Base-by-base conservation (phyloP, 768 basidiomycete genomes). In the Trametes gibbosa region DNA sequence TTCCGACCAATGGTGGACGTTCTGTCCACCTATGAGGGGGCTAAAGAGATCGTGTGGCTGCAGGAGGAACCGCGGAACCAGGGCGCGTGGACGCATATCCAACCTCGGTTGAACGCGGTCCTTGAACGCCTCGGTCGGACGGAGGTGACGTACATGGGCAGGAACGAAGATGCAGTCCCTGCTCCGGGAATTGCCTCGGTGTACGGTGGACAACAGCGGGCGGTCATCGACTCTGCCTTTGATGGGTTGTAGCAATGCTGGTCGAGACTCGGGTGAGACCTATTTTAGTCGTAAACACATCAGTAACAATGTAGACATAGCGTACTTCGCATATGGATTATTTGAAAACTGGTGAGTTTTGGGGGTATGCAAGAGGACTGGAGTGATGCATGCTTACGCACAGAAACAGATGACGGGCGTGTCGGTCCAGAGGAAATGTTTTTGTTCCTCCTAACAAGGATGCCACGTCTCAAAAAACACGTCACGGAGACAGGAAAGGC, bases 11-110 rank as follows among this genome's bases (percentile, higher is more conserved):
- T 95, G 0, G 67, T 70, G 3, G 66, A 75, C 3, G 75, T 75
- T 1, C 71, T 95, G 32, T 48, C 63, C 40, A 63, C 70, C 2
- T 91, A 90, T 65, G 45, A 66, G 0, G 37, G 67, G 17, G 79
- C 73, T 0, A 62, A 65, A 3, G 79, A 84, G 52, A 67, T 81
- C 32, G 45, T 81, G 8, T 96, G 89, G 85, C 76, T 91, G 17
- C 94, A 97, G 69, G 94, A 95, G 68, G 94, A 95, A 68, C 87
- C 93, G 2, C 82, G 77, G 68, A 96, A 97, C 68, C 93, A 95
- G 71, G 94, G 94, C 1, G 83, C 88, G 2, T 95, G 80, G 77
- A 70, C 75, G 13, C 88, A 91, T 73, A 87, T 92, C 42, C 71
- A 69, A 37, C 76, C 76, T 1, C 76, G 92, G 63, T 72, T 93